Conservation (phyloP, 441 rosid genomes). For the Gossypium gossypioides region DNA sequence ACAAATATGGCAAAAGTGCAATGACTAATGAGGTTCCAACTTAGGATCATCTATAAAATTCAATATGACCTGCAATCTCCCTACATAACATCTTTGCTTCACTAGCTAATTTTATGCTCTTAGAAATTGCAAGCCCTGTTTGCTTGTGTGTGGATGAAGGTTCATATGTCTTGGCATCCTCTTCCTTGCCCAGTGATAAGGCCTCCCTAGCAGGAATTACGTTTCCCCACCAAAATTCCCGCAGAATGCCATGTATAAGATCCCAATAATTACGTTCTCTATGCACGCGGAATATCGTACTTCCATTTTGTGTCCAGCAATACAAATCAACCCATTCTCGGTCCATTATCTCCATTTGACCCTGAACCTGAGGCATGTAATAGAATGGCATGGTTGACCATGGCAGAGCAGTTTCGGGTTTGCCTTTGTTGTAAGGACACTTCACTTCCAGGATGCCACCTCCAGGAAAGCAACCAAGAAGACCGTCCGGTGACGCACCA, state of each 20-base stretch:
- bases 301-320: slow-evolving; percentile 64
- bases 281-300: slow-evolving; percentile 27
- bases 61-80: slow-evolving; percentile 79
- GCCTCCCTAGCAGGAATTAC: slow-evolving; percentile 80
- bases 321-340: slow-evolving; percentile 87
- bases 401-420: slow-evolving; percentile 64
- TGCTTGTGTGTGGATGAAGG: slow-evolving; percentile 60
- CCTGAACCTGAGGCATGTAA: slow-evolving; percentile 94
- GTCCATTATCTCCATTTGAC: slow-evolving; percentile 90
- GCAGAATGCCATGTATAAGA: slow-evolving; percentile 51
- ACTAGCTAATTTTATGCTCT: slow-evolving; percentile 45
- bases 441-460: slow-evolving; percentile 86
- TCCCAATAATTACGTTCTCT: slow-evolving; percentile 69
- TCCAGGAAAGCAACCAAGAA: slow-evolving; percentile 50
- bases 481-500: slow-evolving; percentile 92
- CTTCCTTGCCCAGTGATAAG: slow-evolving; percentile 42
- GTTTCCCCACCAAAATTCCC: slow-evolving; percentile 87
- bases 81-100: slow-evolving; percentile 59
- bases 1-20: neutral
- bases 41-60: slow-evolving; percentile 35
- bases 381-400: slow-evolving; percentile 83
- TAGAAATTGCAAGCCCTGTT: slow-evolving; percentile 52
- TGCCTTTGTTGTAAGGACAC: slow-evolving; percentile 91
- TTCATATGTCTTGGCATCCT: slow-evolving; percentile 41
- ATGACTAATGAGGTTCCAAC: neutral